Evolutionary conservation across 106 monocot species (phyloP), one percentile per base, ranked within the genome.

Genomic region (Iris macrosiphon): DNA sequence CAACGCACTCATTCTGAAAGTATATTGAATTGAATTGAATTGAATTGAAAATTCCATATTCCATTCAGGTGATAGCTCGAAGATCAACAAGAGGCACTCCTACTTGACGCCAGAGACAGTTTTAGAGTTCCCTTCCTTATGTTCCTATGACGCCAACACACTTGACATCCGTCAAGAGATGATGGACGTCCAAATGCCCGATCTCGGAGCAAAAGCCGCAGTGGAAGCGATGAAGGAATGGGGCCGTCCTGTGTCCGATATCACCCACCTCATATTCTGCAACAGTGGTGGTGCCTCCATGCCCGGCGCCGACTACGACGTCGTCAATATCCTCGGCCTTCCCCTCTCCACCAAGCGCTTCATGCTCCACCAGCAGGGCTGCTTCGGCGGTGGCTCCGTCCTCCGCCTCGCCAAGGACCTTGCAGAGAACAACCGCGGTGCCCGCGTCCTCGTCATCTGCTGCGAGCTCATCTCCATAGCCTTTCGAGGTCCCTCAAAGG

Each of bases 201-300:
- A 40, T 24, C 64, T 64, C 1, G 64, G 64, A 0, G 23, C 49
- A 14, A n/a, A 52, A 19, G 64, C 64, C 0, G 64, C 64, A 11
- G 2, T 39, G 14, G 52, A 64, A 26, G 64, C 64, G 19, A 16
- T 42, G 1, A 16, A 52, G 25, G 64, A 63, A 27, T 63, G 63
- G 62, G 62, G 62, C 5, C 49, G n/a, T 35, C 40, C 53, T 42
- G 45, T 55, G 31, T 55, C 54, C 27, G 7, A 18, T 16, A 67
- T 67, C 33, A 67, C 67, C 49, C 67, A 68, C 49, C 49, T 59
- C 18, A 17, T 58, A 14, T 35, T 68, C 18, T 68, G 58, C 37
- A 68, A 37, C 34, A 34, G 24, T 8, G 29, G 41, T 12, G 53
- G 65, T 12, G 54, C 41, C 6, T 43, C 44, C 45, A 44, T 60